Evolutionary conservation across 371 early-diverging fungal species (phyloP), one percentile per base, ranked within the genome.

Genomic region (Ecytonucleospora hepatopenaei): DNA sequence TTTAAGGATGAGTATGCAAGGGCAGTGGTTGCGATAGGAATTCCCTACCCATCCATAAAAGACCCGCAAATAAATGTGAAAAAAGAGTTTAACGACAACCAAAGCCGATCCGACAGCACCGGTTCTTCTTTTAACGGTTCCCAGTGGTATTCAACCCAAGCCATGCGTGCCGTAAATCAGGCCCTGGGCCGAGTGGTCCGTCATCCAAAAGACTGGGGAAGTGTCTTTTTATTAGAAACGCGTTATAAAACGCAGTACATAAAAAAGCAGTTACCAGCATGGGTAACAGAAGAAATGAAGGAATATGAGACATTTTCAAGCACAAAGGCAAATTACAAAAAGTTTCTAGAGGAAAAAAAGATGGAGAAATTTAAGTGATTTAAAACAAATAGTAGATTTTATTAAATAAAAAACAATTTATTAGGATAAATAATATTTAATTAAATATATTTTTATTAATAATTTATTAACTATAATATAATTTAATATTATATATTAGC

Each of bases 131-230:
- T 58, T 27, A 69, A 72, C 27, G 89, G 90, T 0, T 56, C 75
- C 4, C 74, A 80, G 19, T 90, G 90, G 91, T 93, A 92, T 70
- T 77, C 82, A 16, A 83, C 83, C 17, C 90, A 92, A 74, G 93
- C 93, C 0, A 87, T 82, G 49, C 80, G 90, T 33, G 90, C 94
- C 1, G 86, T 89, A 46, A 94, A 92, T 71, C 94, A 94, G 76
- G 94, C 93, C 0, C 71, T 92, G 15, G 94, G 94, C 15, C 79
- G 94, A 54, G 88, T 87, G 59, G 85, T 94, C 33, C 83, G 94
- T n/a, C 94, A 94, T 70, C 82, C 83, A 60, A 83, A 85, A 54
- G 93, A 82, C 55, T 84, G 75, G 77, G 88, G 88, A 0, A 80
- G 81, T 0, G 83, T 89, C 48, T 71, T 88, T 12, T 56, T 89